Percentiles rank a stretch among this genome's conserved stretches.
phyloP scores from a whole-genome alignment of 1,284 basidiomycete genomes.

The Cronartium ribicola region DNA sequence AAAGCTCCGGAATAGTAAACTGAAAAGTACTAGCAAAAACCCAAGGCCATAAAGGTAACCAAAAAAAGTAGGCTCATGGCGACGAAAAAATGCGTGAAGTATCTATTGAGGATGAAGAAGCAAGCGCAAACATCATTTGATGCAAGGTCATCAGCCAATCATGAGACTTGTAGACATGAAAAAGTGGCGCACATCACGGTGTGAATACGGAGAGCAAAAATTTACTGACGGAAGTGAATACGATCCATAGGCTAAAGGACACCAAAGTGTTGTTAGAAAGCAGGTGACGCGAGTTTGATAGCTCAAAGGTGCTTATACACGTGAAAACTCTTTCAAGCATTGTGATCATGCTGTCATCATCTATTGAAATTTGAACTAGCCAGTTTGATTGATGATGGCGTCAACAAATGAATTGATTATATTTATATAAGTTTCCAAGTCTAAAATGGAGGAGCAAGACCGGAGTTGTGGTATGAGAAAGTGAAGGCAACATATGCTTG shows the following conservation, averaged over 20 bases:
- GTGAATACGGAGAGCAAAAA: neutral
- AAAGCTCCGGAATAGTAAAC: neutral
- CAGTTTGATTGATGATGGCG: too few relatives aligned
- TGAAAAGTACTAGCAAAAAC: neutral
- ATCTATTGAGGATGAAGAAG: conserved; percentile 4
- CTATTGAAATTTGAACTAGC: too few relatives aligned
- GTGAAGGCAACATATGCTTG: too few relatives aligned
- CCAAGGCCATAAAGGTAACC: conserved; percentile 4
- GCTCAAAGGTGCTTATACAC: too few relatives aligned
- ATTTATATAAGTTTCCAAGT: too few relatives aligned
- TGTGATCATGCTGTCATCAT: too few relatives aligned
- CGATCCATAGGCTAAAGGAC: neutral
- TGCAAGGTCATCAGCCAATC: neutral
- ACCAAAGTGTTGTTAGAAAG: neutral
- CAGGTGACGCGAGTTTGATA: too few relatives aligned
- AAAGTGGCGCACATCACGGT: neutral
- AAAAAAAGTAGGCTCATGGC: conserved; percentile 30
- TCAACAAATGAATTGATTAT: too few relatives aligned
- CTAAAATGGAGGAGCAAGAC: too few relatives aligned
- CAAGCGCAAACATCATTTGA: neutral
- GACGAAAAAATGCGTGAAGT: conserved; percentile 15
- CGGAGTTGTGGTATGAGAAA: too few relatives aligned
- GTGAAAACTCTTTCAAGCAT: too few relatives aligned
- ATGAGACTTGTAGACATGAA: too few relatives aligned
- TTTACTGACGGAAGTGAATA: neutral